Base-by-base conservation (phyloP, 495 filamentous ascomycete genomes). In the Clohesyomyces aquaticus region DNA sequence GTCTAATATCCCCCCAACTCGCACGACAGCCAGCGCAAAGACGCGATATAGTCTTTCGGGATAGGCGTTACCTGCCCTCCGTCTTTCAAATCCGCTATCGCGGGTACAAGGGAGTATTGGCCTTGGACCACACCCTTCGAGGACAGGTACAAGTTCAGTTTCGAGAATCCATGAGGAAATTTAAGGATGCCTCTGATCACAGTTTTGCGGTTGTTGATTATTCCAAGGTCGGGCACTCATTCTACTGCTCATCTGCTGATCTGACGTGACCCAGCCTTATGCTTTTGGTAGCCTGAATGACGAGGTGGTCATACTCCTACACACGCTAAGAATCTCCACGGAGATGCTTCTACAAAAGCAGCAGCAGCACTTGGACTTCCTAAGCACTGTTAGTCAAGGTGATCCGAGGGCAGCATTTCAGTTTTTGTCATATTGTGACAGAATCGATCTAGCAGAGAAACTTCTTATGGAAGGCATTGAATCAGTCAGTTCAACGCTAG, bases 121-220 rank as follows among this genome's bases (percentile, higher is more conserved):
- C 74, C 22, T 46, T 80, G 10, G 77, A 82, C 50, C 75, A 78
- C 1, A 55, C 62, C 8, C 74, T 82, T 60, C 69, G 60, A 46
- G 66, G 67, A 43, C 50, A 73, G 42, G 71, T 72, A 4, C 59
- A 73, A 41, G 70, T 79, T 14, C 73, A 76, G 55, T 75, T 83
- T 63, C 69, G 81, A 46, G 77, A 81, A 49, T 82, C 81, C 0
- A 83, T 83, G 81, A 78, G 76, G 59, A 82, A 83, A 57, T 77
- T 82, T 56, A 74, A 69, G 28, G 80, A 74, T 14, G 73, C 75
- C 2, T 65, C 72, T 14, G 78, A 82, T 69, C 46, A 69, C 38
- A 77, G 75, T 4, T 80, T 82, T 49, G 71, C 78, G 3, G 79
- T 82, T 0, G 79, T 82, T 0, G 78, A 77, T 19, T 75, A 78